Evolutionary conservation across 768 basidiomycete genomes (phyloP).

Genomic region (Tremella mesenterica): DNA sequence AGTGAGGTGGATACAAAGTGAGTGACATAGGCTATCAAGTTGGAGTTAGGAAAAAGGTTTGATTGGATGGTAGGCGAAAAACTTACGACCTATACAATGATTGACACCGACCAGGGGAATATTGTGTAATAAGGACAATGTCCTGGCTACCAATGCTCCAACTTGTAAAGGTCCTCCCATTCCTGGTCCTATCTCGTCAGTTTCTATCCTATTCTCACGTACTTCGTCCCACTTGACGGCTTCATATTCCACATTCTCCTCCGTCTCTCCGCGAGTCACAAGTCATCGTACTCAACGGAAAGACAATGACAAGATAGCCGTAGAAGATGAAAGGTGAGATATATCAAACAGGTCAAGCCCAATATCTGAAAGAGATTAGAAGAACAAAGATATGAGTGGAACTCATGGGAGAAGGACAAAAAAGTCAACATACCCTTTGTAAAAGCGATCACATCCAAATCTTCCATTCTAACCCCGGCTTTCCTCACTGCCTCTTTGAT

Average conservation of each 20-base stretch:
- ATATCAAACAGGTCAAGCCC: too few species aligned
- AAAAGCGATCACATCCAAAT: slow-evolving; percentile 90
- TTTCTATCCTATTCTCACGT: too few species aligned
- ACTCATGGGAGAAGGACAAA: too few species aligned
- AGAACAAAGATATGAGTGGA: too few species aligned
- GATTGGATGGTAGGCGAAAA: not conserved
- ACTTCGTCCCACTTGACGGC: too few species aligned
- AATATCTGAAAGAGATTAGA: too few species aligned
- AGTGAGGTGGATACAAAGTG: not conserved
- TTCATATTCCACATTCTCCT: too few species aligned
- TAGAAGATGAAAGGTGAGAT: too few species aligned
- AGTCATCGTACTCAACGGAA: too few species aligned
- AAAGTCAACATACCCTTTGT: slow-evolving; percentile 87
- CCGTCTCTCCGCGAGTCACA: too few species aligned
- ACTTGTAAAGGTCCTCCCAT: slow-evolving; percentile 98
- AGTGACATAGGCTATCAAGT: not conserved
- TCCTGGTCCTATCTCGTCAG: slow-evolving; percentile 98
- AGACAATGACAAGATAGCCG: too few species aligned
- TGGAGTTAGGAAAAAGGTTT: not conserved
- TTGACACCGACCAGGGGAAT: slow-evolving; percentile 98
- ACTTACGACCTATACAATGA: slow-evolving; percentile 93
- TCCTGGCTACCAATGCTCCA: slow-evolving; percentile 85
- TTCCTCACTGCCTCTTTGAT: slow-evolving; percentile 65
- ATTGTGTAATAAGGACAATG: slow-evolving; percentile 71
- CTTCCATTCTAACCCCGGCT: slow-evolving; percentile 61